Conservation (phyloP, 495 filamentous ascomycete species). For the Penicillium antarcticum region DNA sequence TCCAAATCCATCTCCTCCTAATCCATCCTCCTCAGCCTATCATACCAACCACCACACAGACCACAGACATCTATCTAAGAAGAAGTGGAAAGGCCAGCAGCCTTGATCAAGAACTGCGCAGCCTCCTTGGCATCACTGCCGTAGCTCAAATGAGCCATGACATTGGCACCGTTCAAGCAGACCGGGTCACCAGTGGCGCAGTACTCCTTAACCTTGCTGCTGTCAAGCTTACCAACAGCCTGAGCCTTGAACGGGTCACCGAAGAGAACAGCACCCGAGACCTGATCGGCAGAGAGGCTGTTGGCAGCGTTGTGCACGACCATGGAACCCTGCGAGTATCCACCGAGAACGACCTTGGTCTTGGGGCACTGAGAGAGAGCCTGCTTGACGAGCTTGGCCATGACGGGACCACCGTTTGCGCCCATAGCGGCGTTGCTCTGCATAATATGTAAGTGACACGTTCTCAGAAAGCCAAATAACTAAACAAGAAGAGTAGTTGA, state of each 20-base stretch:
- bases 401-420: slow-evolving; percentile 38
- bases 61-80: not conserved
- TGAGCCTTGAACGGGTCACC: slow-evolving; percentile 53
- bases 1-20: not conserved
- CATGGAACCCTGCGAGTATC: slow-evolving; percentile 58
- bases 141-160: slow-evolving; percentile 54
- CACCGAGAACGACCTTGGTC: slow-evolving; percentile 58
- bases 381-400: slow-evolving; percentile 46
- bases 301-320: slow-evolving; percentile 49
- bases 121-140: slow-evolving; percentile 42
- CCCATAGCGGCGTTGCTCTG: slow-evolving; percentile 49
- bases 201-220: slow-evolving; percentile 46
- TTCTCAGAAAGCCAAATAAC: no score
- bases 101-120: slow-evolving; percentile 42
- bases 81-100: slow-evolving; percentile 23
- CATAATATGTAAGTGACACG: no score
- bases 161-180: slow-evolving; percentile 47
- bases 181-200: slow-evolving; percentile 55
- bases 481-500: not conserved
- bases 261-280: slow-evolving; percentile 49
- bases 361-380: slow-evolving; percentile 52
- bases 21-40: not conserved
- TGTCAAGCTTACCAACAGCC: slow-evolving; percentile 40
- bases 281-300: slow-evolving; percentile 27
- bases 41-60: not conserved